Evolutionary conservation across 495 filamentous ascomycete species (phyloP).

Genomic region (Xeromyces bisporus): DNA sequence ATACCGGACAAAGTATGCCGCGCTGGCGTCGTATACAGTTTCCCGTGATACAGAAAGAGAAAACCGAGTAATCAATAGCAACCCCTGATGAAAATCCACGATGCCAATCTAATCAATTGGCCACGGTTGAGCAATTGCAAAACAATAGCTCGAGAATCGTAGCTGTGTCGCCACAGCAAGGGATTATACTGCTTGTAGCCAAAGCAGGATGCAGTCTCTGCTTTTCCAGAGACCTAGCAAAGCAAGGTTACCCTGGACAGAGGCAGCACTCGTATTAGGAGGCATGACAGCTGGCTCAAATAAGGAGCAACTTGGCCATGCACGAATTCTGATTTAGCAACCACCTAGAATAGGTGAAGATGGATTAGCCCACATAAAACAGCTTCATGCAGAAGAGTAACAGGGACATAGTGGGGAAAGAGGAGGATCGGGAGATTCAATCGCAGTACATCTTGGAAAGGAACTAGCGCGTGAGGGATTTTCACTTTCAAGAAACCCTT

Average conservation of each 20-base stretch:
- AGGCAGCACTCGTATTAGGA: slow-evolving; percentile 19
- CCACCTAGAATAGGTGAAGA: background rate
- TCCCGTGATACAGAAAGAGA: too few relatives aligned
- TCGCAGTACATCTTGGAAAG: too few relatives aligned
- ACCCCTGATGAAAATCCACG: slow-evolving; percentile 6
- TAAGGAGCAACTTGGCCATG: slow-evolving; percentile 18
- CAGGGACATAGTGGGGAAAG: slow-evolving; percentile 20
- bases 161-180: slow-evolving; percentile 1
- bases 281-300: slow-evolving; percentile 25
- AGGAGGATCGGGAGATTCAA: too few relatives aligned
- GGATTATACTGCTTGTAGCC: slow-evolving; percentile 4
- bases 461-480: slow-evolving; percentile 36
- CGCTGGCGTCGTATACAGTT: too few relatives aligned
- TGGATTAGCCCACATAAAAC: slow-evolving; percentile 8
- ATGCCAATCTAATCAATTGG: slow-evolving; percentile 9
- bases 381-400: slow-evolving; percentile 7
- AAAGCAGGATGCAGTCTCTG: slow-evolving; percentile 9
- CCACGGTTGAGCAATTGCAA: slow-evolving; percentile 7
- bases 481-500: too few relatives aligned
- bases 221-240: too few relatives aligned
- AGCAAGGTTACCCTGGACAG: slow-evolving; percentile 14
- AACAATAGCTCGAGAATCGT: slow-evolving; percentile 4
- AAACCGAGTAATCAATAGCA: too few relatives aligned
- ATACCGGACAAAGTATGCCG: too few relatives aligned
- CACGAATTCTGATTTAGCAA: slow-evolving; percentile 21